Conservation (phyloP, 495 filamentous ascomycete species). For the Articulospora tetracladia region DNA sequence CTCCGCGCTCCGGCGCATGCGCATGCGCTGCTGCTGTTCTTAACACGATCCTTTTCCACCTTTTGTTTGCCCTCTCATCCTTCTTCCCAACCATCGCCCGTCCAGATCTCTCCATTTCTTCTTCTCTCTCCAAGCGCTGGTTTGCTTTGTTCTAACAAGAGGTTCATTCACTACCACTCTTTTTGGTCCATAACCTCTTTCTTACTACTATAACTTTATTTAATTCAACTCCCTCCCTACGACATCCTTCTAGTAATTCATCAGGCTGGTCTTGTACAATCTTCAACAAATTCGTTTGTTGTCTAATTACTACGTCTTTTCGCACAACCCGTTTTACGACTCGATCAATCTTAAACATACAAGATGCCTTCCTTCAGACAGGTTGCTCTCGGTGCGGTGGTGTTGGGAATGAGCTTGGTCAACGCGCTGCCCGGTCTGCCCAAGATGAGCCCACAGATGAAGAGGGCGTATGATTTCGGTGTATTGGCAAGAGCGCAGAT, state of each 20-base stretch:
- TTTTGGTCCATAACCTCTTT: slow-evolving; percentile 30
- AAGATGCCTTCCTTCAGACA: slow-evolving; percentile 40
- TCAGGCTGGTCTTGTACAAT: slow-evolving; percentile 39
- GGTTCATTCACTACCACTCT: slow-evolving; percentile 38
- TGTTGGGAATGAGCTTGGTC: slow-evolving; percentile 39
- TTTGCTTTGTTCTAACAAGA: slow-evolving; percentile 42
- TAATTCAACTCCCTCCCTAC: slow-evolving; percentile 32
- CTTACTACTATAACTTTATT: slow-evolving; percentile 35
- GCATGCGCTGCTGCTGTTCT: slow-evolving; percentile 18
- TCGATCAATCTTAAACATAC: too few species aligned
- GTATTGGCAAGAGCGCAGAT: slow-evolving; percentile 15
- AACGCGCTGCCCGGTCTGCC: slow-evolving; percentile 42
- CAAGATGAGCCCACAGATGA: slow-evolving; percentile 37
- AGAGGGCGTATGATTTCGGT: slow-evolving; percentile 35
- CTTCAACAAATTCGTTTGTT: slow-evolving; percentile 11
- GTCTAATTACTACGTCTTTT: too few species aligned
- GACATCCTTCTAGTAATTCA: slow-evolving; percentile 26
- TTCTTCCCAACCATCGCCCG: slow-evolving; percentile 4
- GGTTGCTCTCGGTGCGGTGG: slow-evolving; percentile 34
- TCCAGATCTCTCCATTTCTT: slow-evolving; percentile 25
- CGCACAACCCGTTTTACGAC: too few species aligned
- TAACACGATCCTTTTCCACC: neutral
- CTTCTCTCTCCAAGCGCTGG: slow-evolving; percentile 42
- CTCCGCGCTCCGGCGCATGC: slow-evolving; percentile 18
- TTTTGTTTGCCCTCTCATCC: neutral